Evolutionary conservation across 2,329 filamentous ascomycete species (phyloP), one percentile per base, ranked within the genome.

Genomic region (Botrytis squamosa): DNA sequence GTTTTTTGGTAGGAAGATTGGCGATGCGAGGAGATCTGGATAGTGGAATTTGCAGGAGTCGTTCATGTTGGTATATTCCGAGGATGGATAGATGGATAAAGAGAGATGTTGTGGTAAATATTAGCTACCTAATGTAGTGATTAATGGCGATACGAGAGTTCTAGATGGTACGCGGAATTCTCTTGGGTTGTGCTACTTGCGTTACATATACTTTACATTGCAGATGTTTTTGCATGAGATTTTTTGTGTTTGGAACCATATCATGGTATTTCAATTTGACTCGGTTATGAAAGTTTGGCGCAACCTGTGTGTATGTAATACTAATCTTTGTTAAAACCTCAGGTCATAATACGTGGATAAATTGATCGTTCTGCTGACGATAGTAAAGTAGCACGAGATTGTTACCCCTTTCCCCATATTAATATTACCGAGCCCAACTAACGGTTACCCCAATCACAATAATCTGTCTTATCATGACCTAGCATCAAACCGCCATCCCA

Each of bases 341-440:
- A 1, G 14, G 14, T 57, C 3, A 1, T 18, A 9, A 9, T 18
- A 3, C 3, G 7, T 57, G 52, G 1, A 16, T 29, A 1, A 18
- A 9, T 8, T 18, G 3, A 0, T 7, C 7, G 3, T 57, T 57
- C 16, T 29, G 0, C 7, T 33, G 3, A 33, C 18, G 7, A 18
- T 33, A 33, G 25, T 55, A 9, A 18, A 18, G 52, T 55, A 55
- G 6, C 52, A 55, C 14, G 2, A 29, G 7, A 55, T 29, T 12
- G 1, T 29, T 29, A 29, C n/a, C 52, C 49, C 49, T 55, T 55
- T 55, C 49, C 52, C n/a, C n/a, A 33, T 57, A 57, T 57, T 29
- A 18, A 57, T 29, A 29, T 49, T 22, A 25, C 49, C 49, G 49
- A 52, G 49, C 25, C 22, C 25, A 33, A 33, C 33, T 25, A 52